Evolutionary conservation across 2,329 filamentous ascomycete genomes (phyloP), one percentile per base, ranked within the genome.

Genomic region (Aulographum hederae): DNA sequence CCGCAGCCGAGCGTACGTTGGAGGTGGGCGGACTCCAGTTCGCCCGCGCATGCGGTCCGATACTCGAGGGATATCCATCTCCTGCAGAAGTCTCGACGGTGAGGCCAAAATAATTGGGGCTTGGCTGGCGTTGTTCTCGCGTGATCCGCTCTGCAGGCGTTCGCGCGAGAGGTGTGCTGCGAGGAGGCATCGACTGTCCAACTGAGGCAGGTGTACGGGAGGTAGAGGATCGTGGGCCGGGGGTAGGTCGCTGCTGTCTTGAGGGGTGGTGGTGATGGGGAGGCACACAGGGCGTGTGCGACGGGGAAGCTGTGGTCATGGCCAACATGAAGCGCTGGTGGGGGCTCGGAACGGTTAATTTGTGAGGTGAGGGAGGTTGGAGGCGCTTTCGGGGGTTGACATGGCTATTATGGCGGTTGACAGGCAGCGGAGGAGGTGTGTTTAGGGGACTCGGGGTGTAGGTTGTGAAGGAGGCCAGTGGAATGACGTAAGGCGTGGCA

Each of bases 51-150:
- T 78, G 61, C 20, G 63, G 61, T 4, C 64, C 67, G 16, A 56
- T 54, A 38, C 55, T 59, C 3, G 74, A 76, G 32, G 75, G 73
- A 38, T 73, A 65, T 16, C 67, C 61, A 38, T 79, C 72, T 34
- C 55, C 61, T 28, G 57, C 53, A 14, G 69, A 51, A n/a, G n/a
- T n/a, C 36, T 82, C 73, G 38, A 80, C 57, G 18, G 73, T 61
- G 37, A 91, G 69, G 34, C 78, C 79, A 50, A 93, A 93, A 53
- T 93, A 93, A 50, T 85, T 91, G 10, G 82, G 80, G 48, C 80
- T 86, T 16, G 64, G 51, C 10, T n/a, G 8, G 8, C n/a, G 8
- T n/a, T 8, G 21, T 25, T 25, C 21, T 25, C n/a, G 8, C 8
- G n/a, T 25, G 8, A 25, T 25, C n/a, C 14, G 52, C 46, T 31